These are phyloP conservation scores for Colletotrichum sublineola DNA, from an alignment of 2,329 filamentous ascomycete species.

Conservation along the genomic window DNA sequence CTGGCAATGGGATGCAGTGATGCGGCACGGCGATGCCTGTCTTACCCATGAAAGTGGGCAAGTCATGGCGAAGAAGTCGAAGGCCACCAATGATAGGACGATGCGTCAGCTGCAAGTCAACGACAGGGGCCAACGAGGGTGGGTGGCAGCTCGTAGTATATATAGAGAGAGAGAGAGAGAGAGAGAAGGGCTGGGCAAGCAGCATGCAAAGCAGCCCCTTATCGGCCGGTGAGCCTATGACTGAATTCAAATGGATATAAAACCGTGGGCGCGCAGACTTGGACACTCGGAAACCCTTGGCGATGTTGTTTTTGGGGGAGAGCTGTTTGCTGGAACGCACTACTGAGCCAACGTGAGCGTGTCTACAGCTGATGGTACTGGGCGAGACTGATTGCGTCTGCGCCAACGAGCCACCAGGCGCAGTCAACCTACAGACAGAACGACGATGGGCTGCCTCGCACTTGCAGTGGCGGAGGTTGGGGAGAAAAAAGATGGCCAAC, in stretches of 20 bases:
- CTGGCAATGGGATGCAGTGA: conserved; percentile 28
- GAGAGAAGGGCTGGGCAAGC: conserved; percentile 14
- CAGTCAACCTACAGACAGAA: not conserved
- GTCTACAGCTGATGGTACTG: not conserved
- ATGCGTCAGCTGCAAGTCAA: conserved; percentile 16
- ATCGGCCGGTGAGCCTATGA: conserved; percentile 15
- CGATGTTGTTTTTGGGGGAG: conserved; percentile 1
- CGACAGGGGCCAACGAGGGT: conserved; percentile 31
- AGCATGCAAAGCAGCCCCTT: conserved; percentile 29
- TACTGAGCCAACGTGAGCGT: not conserved
- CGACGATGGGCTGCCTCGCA: too few relatives aligned
- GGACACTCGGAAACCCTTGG: not conserved
- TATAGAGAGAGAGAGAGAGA: not conserved
- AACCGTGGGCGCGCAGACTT: not conserved
- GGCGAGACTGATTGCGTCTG: not conserved
- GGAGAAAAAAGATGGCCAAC: not conserved
- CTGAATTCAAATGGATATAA: conserved; percentile 9
- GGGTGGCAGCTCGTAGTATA: conserved; percentile 27
- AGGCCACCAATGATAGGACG: conserved; percentile 28
- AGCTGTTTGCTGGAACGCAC: not conserved
- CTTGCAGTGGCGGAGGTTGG: not conserved
- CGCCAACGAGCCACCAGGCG: not conserved
- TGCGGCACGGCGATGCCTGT: conserved; percentile 37
- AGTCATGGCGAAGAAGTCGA: conserved; percentile 13
- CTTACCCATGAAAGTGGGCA: conserved; percentile 25